Percentiles rank a stretch among this genome's conserved stretches.
phyloP scores from a whole-genome alignment of 495 filamentous ascomycete genomes.

The Tuber microsphaerosporum region DNA sequence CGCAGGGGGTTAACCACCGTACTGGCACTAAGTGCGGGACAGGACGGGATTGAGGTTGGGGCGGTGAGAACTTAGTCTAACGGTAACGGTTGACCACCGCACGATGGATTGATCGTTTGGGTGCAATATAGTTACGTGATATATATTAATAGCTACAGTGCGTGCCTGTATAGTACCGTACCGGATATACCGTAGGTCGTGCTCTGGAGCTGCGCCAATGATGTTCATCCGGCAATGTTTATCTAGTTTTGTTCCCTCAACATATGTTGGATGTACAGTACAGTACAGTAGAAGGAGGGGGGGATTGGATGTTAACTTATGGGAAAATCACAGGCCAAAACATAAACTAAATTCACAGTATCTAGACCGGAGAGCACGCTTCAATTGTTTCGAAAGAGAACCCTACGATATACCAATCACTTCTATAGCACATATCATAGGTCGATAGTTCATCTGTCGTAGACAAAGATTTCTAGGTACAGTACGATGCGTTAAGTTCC shows the following conservation, averaged over 20 bases:
- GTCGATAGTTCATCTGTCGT: not conserved
- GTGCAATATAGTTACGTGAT: not conserved
- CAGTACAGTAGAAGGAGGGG: not conserved
- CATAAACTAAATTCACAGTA: not conserved
- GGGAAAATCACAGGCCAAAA: not conserved
- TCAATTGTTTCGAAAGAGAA: not conserved
- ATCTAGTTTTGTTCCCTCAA: not conserved
- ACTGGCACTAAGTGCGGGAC: not conserved
- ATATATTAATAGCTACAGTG: no score
- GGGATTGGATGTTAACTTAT: not conserved
- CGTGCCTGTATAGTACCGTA: not conserved
- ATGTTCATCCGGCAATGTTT: not conserved
- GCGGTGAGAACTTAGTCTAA: no score
- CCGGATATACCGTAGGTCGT: not conserved
- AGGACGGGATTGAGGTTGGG: not conserved
- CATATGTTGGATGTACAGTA: not conserved
- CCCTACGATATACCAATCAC: not conserved
- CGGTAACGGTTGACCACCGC: not conserved
- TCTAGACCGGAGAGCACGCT: not conserved
- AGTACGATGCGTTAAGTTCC: not conserved
- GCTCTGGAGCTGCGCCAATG: not conserved
- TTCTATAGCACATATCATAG: not conserved
- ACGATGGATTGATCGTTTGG: not conserved
- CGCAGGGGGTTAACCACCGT: not conserved
- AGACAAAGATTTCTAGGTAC: not conserved